These are phyloP conservation scores for Volvox africanus DNA, from an alignment of 139 green algal genomes.

Conservation along the genomic window DNA sequence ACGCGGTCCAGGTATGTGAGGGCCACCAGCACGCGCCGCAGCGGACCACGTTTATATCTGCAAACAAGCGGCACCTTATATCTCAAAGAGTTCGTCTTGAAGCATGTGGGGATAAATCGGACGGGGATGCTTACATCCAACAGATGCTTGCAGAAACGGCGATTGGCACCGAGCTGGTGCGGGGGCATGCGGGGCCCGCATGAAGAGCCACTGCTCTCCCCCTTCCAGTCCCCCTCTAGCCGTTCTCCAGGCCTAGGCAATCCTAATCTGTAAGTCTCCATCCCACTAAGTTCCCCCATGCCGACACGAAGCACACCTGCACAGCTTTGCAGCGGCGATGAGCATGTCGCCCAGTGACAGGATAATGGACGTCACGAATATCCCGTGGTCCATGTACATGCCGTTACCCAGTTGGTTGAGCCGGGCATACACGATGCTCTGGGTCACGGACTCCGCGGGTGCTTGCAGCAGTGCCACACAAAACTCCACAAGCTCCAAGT, in stretches of 20 bases:
- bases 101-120: too few species aligned
- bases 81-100: too few species aligned
- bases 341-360: conserved; percentile 59
- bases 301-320: not conserved
- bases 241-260: too few species aligned
- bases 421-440: conserved; percentile 54
- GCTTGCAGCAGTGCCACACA: conserved; percentile 57
- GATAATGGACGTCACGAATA: conserved; percentile 59
- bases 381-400: conserved; percentile 56
- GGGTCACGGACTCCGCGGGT: conserved; percentile 50
- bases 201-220: too few species aligned
- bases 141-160: too few species aligned
- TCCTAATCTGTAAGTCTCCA: too few species aligned
- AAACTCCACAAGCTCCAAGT: conserved; percentile 66
- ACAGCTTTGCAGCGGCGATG: conserved; percentile 50
- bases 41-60: conserved; percentile 50
- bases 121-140: too few species aligned
- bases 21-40: conserved; percentile 16
- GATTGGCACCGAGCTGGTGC: too few species aligned
- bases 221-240: too few species aligned
- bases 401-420: conserved; percentile 45
- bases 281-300: too few species aligned
- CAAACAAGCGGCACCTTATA: too few species aligned
- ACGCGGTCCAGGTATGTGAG: conserved; percentile 41
- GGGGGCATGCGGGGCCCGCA: too few species aligned